Conservation (phyloP, 2,329 filamentous ascomycete genomes). For the Penicillium sp. region DNA sequence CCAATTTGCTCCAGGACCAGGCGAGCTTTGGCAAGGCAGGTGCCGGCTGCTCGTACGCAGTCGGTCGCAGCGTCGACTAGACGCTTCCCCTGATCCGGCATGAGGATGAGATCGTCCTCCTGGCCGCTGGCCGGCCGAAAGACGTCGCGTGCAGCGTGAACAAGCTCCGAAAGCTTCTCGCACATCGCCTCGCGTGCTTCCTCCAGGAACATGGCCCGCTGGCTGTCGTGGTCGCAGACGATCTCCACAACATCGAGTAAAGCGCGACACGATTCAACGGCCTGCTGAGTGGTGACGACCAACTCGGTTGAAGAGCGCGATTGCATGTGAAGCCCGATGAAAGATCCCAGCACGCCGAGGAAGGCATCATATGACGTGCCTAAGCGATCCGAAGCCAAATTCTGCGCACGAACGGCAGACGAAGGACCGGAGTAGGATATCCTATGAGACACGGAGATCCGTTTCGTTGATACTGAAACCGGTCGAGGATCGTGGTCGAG, state of each 20-base stretch:
- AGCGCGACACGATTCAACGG: conserved; percentile 72
- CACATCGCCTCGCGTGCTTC: conserved; percentile 71
- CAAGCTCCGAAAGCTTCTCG: conserved; percentile 70
- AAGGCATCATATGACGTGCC: conserved; percentile 79
- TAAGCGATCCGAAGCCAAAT: conserved; percentile 77
- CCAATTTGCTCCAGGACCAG: conserved; percentile 80
- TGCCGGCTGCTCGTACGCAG: conserved; percentile 84
- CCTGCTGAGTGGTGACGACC: conserved; percentile 73
- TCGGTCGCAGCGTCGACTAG: conserved; percentile 74
- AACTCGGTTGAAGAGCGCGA: conserved; percentile 85
- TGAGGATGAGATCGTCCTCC: conserved; percentile 69
- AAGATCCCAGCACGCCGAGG: conserved; percentile 82
- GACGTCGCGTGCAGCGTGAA: conserved; percentile 73
- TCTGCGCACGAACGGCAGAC: conserved; percentile 58
- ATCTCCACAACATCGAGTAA: conserved; percentile 75
- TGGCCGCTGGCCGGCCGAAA: conserved; percentile 64
- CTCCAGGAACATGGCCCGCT: conserved; percentile 61
- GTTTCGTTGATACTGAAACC: conserved; percentile 41
- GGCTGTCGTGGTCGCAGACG: conserved; percentile 70
- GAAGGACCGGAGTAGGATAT: conserved; percentile 69
- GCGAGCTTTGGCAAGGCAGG: conserved; percentile 83
- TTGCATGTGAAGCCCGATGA: conserved; percentile 88
- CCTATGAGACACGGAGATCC: conserved; percentile 60
- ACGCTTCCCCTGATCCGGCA: conserved; percentile 70
- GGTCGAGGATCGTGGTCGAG: conserved; percentile 28